These are phyloP conservation scores for Calonectria henricotiae DNA, from an alignment of 2,329 filamentous ascomycete genomes.

Conservation along the genomic window DNA sequence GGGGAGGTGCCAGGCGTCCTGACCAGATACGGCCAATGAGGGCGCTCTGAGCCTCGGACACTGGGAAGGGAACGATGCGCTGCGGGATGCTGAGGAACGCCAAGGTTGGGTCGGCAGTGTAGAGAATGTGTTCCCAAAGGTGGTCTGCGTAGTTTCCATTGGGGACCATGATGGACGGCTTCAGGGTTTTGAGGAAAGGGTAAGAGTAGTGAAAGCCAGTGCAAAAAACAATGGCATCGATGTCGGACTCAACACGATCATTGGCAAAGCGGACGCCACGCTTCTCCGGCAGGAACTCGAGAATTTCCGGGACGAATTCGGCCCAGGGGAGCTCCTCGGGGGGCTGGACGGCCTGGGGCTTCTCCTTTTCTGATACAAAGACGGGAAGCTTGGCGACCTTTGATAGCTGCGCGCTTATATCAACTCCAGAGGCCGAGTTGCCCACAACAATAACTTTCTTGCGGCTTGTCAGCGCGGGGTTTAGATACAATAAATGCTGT, in stretches of 20 bases:
- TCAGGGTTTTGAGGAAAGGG: constrained; percentile 74
- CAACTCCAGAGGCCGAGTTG: constrained; percentile 80
- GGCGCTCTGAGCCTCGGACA: constrained; percentile 79
- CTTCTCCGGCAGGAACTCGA: constrained; percentile 63
- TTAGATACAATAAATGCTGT: fast-evolving
- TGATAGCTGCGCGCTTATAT: constrained; percentile 78
- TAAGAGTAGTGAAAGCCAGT: constrained; percentile 90
- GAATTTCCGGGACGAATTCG: constrained; percentile 64
- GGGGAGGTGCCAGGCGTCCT: constrained; percentile 72
- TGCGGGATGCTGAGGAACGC: constrained; percentile 78
- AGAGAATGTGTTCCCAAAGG: constrained; percentile 81
- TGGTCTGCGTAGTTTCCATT: constrained; percentile 78
- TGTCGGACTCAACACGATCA: constrained; percentile 72
- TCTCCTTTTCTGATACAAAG: constrained; percentile 68
- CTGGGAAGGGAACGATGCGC: constrained; percentile 80
- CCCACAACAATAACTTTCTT: constrained; percentile 80
- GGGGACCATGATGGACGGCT: constrained; percentile 70
- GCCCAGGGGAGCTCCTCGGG: constrained; percentile 54
- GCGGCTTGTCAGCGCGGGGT: constrained; percentile 52
- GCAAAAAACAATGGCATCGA: constrained; percentile 86
- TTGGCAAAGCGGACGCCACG: constrained; percentile 75
- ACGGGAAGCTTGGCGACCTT: constrained; percentile 69
- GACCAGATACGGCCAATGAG: constrained; percentile 79
- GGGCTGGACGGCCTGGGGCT: constrained; percentile 47
- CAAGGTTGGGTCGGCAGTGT: constrained; percentile 76